phyloP scores from a whole-genome alignment of 257 asterid species.

The Misopates orontium region DNA sequence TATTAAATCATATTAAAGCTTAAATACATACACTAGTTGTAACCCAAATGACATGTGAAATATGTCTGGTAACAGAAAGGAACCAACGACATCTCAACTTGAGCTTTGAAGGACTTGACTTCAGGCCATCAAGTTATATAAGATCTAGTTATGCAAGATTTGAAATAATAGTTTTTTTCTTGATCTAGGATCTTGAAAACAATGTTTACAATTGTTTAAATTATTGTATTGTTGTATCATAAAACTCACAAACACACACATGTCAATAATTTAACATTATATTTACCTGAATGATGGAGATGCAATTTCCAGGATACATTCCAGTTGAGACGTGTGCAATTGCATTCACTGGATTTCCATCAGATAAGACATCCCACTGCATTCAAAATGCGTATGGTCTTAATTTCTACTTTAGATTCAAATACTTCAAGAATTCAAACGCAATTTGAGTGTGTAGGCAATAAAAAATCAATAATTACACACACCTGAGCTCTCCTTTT shows the following conservation, averaged over 20 bases:
- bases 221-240: neutral
- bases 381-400: constrained; percentile 14
- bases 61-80: no score
- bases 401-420: neutral
- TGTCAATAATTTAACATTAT: neutral
- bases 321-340: constrained; percentile 64
- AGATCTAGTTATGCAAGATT: neutral
- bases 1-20: neutral
- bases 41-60: no score
- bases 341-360: constrained; percentile 41
- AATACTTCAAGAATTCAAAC: neutral
- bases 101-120: neutral
- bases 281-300: constrained; percentile 59
- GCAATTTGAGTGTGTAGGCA: neutral
- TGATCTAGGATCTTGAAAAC: neutral
- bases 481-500: constrained; percentile 50
- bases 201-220: neutral
- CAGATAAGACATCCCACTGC: constrained; percentile 70
- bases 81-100: neutral
- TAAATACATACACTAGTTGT: neutral
- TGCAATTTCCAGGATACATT: constrained; percentile 42
- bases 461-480: neutral
- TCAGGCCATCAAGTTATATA: neutral
- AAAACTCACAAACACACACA: neutral
- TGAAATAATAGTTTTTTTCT: neutral